Conservation (phyloP, 2,329 filamentous ascomycete species). For the Pseudogymnoascus sp. region DNA sequence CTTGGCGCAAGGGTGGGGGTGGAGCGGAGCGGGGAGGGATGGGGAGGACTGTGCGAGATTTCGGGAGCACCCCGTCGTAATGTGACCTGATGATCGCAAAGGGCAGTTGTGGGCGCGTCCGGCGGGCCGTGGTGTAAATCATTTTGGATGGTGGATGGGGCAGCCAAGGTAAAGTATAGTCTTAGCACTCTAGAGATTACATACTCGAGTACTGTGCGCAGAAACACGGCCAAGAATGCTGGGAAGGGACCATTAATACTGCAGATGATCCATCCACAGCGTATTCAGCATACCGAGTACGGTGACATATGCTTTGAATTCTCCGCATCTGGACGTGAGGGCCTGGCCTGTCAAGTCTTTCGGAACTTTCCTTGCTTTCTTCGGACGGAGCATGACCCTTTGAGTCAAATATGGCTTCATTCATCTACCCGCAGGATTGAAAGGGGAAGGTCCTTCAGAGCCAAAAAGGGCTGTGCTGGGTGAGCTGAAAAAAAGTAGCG, state of each 20-base stretch:
- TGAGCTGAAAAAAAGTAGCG: constrained; percentile 1
- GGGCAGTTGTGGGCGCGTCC: constrained; percentile 2
- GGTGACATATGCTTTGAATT: background rate
- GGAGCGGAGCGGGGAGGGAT: background rate
- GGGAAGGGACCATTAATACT: background rate
- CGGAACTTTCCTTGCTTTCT: background rate
- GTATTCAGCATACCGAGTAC: background rate
- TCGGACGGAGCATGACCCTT: background rate
- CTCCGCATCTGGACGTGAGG: background rate
- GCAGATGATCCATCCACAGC: background rate
- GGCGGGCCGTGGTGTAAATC: constrained; percentile 1
- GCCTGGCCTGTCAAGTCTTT: background rate
- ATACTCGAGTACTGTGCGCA: background rate
- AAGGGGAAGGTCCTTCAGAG: background rate
- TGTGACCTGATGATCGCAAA: background rate
- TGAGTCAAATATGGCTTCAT: background rate
- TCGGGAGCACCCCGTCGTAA: background rate
- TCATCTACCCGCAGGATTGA: background rate
- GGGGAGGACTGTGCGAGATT: background rate
- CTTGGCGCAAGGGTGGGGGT: constrained; percentile 1
- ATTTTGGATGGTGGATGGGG: background rate
- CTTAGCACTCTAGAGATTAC: background rate
- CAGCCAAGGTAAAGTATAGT: background rate
- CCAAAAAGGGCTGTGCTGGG: background rate
- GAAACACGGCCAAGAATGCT: background rate